phyloP scores from a whole-genome alignment of 306 rosid genomes.

The Prunus mume region DNA sequence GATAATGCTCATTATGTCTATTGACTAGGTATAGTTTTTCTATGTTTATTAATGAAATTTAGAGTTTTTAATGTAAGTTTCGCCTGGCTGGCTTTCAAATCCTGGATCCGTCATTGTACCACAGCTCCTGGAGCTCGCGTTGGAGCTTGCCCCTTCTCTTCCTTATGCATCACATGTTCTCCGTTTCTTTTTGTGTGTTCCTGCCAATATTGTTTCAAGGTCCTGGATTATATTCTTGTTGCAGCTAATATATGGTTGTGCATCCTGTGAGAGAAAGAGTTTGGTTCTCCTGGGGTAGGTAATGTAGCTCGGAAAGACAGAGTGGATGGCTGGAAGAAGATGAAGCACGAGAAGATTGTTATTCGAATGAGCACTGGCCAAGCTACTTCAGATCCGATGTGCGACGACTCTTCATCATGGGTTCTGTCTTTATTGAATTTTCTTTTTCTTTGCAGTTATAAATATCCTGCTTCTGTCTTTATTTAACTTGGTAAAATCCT shows the following conservation, averaged over 20 bases:
- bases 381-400: conserved; percentile 85
- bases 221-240: conserved; percentile 19
- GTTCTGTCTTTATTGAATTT: conserved; percentile 9
- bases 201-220: conserved; percentile 28
- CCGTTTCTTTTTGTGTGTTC: conserved; percentile 11
- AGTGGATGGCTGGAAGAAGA: conserved; percentile 94
- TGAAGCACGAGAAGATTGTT: conserved; percentile 86
- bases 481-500: no score
- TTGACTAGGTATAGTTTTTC: no score
- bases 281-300: conserved; percentile 61
- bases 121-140: conserved; percentile 68
- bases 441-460: neutral
- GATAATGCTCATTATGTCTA: no score
- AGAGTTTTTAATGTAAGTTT: no score
- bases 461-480: neutral
- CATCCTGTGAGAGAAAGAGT: conserved; percentile 50
- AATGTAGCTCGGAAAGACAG: conserved; percentile 99
- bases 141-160: conserved; percentile 59
- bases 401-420: conserved; percentile 80
- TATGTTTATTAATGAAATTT: no score
- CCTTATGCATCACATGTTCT: conserved; percentile 42
- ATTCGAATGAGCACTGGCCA: conserved; percentile 88
- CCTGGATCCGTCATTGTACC: no score
- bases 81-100: no score
- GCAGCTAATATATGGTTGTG: conserved; percentile 72